These are phyloP conservation scores for Lathyrus tuberosus DNA, from an alignment of 306 rosid species.

Conservation along the genomic window DNA sequence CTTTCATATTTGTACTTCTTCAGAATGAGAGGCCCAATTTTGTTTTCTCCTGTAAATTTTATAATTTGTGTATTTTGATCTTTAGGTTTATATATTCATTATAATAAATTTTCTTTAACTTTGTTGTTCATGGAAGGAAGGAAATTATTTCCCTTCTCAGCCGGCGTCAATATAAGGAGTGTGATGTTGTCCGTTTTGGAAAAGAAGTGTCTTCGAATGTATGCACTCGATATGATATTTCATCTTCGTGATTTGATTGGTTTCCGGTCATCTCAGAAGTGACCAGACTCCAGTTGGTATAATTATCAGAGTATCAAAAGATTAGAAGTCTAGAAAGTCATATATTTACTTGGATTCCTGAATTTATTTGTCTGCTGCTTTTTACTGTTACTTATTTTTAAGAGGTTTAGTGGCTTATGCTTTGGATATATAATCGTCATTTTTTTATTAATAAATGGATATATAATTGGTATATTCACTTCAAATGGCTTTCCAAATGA, in stretches of 20 bases:
- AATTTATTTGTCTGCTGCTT: slow-evolving; percentile 22
- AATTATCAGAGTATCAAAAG: slow-evolving; percentile 71
- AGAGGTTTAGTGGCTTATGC: slow-evolving; percentile 36
- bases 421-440: slow-evolving; percentile 33
- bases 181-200: slow-evolving; percentile 78
- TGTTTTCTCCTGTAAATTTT: neutral
- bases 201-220: slow-evolving; percentile 76
- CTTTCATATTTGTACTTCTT: slow-evolving; percentile 17
- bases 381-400: slow-evolving; percentile 25
- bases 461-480: slow-evolving; percentile 26
- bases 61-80: neutral
- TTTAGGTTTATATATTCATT: slow-evolving; percentile 1
- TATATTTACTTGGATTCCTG: slow-evolving; percentile 15
- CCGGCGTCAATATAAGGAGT: slow-evolving; percentile 74
- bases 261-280: slow-evolving; percentile 71
- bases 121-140: slow-evolving; percentile 79
- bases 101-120: slow-evolving; percentile 29
- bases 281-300: slow-evolving; percentile 73
- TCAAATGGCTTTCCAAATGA: slow-evolving; percentile 28
- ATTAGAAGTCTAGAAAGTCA: slow-evolving; percentile 47
- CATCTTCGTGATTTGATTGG: slow-evolving; percentile 94
- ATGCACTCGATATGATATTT: slow-evolving; percentile 80
- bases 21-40: slow-evolving; percentile 7
- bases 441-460: slow-evolving; percentile 26
- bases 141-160: slow-evolving; percentile 79